Conservation (phyloP, 345 rosid species). For the Melaleuca alternifolia region DNA sequence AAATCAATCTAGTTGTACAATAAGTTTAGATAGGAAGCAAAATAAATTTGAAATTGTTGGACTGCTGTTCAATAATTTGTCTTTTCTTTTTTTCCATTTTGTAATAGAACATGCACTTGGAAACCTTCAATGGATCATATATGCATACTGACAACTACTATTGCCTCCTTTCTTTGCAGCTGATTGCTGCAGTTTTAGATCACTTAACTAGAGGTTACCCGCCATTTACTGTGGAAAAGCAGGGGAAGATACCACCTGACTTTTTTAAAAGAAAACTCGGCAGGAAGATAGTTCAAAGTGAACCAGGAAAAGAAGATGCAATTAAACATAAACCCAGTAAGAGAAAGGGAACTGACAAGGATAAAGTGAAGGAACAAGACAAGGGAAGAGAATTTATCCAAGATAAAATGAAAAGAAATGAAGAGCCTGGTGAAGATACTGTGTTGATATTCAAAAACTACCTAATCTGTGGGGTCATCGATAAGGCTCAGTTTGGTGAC, state of each 20-base stretch:
- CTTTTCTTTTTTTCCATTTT: not conserved
- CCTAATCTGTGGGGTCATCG: slow-evolving; percentile 83
- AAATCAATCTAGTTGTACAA: not conserved
- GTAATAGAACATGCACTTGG: not conserved
- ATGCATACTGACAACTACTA: not conserved
- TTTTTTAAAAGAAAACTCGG: slow-evolving; percentile 49
- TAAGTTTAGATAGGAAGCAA: not conserved
- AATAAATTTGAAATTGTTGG: not conserved
- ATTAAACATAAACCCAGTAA: not conserved
- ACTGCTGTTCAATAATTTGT: not conserved
- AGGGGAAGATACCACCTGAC: slow-evolving; percentile 60
- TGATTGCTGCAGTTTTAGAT: slow-evolving; percentile 55
- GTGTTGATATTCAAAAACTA: slow-evolving; percentile 54
- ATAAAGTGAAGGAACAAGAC: not conserved
- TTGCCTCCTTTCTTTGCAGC: slow-evolving; percentile 24
- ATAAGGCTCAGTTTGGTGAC: slow-evolving; percentile 97
- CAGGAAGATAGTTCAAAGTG: slow-evolving; percentile 10
- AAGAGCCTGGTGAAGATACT: slow-evolving; percentile 56
- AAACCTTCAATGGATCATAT: not conserved
- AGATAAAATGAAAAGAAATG: not conserved
- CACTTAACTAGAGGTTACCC: slow-evolving; percentile 67
- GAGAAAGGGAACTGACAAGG: not conserved
- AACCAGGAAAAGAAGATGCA: not conserved
- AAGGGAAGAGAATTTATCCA: slow-evolving; percentile 20
- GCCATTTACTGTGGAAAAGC: slow-evolving; percentile 74